Evolutionary conservation across 495 filamentous ascomycete species (phyloP).

Genomic region (Massariosphaeria phaeospora): DNA sequence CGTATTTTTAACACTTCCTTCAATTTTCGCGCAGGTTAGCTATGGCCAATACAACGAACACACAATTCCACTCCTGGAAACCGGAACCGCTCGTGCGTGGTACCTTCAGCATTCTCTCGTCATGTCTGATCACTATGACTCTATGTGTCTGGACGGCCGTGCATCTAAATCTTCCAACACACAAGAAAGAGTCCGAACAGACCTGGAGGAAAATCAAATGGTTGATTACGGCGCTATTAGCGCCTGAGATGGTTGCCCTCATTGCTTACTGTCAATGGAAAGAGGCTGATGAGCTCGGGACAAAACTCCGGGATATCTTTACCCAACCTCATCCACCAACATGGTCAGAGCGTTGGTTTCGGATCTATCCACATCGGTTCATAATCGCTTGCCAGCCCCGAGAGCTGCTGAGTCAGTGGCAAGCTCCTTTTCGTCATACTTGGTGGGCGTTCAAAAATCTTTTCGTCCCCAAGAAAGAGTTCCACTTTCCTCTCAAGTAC

Average conservation of each 20-base stretch:
- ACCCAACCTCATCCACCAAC: not conserved
- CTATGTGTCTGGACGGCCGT: slow-evolving; percentile 1
- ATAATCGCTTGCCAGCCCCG: too few species aligned
- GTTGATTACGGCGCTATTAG: not conserved
- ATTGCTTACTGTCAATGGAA: not conserved
- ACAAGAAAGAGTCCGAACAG: not conserved
- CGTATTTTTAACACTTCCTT: too few species aligned
- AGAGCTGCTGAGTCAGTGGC: too few species aligned
- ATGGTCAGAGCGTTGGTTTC: not conserved
- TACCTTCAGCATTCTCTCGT: slow-evolving; percentile 1
- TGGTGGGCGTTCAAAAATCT: too few species aligned
- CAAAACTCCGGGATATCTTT: not conserved
- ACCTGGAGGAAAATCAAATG: not conserved
- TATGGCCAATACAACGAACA: too few species aligned
- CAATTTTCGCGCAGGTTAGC: too few species aligned
- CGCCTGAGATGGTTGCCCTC: not conserved
- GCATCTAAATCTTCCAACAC: slow-evolving; percentile 1
- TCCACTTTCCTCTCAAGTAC: too few species aligned
- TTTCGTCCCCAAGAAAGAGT: too few species aligned
- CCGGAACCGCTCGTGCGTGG: not conserved
- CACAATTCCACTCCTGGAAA: not conserved
- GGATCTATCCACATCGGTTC: not conserved
- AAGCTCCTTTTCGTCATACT: too few species aligned
- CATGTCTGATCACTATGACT: not conserved
- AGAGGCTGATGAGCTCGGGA: not conserved